Conservation (phyloP, 352 stramenopile species). For the Phytopythium delawarense region DNA sequence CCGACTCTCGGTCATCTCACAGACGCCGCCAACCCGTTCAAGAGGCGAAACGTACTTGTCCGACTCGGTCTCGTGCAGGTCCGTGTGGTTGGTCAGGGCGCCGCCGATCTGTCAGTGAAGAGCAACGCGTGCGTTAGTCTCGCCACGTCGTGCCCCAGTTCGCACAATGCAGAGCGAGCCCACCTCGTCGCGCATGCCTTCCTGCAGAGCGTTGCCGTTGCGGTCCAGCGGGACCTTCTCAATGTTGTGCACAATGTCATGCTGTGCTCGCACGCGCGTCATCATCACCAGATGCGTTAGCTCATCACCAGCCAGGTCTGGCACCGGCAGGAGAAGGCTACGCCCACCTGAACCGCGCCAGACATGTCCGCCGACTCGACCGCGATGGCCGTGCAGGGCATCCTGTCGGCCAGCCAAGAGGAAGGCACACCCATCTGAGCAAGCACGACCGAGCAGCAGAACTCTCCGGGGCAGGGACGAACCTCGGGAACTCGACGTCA, state of each 20-base stretch:
- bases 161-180: neutral
- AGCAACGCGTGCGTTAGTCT: neutral
- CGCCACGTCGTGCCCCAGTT: no score
- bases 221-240: constrained; percentile 66
- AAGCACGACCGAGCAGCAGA: no score
- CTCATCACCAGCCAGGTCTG: no score
- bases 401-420: constrained; percentile 22
- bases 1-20: neutral
- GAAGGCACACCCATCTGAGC: neutral
- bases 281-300: neutral
- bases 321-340: neutral
- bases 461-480: neutral
- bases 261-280: constrained; percentile 12
- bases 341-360: constrained; percentile 43
- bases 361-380: constrained; percentile 72
- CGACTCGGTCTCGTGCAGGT: constrained; percentile 41
- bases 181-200: constrained; percentile 48
- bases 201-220: constrained; percentile 35
- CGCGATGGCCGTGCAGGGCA: constrained; percentile 72
- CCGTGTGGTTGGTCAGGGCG: constrained; percentile 63
- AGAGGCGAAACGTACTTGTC: constrained; percentile 33
- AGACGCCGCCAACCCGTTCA: neutral
- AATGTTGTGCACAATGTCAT: constrained; percentile 79
- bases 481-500: constrained; percentile 75
- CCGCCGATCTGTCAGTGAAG: constrained; percentile 44